Evolutionary conservation across 352 stramenopile genomes (phyloP), one percentile per base, ranked within the genome.

Genomic region (Phytopythium kandeliae): DNA sequence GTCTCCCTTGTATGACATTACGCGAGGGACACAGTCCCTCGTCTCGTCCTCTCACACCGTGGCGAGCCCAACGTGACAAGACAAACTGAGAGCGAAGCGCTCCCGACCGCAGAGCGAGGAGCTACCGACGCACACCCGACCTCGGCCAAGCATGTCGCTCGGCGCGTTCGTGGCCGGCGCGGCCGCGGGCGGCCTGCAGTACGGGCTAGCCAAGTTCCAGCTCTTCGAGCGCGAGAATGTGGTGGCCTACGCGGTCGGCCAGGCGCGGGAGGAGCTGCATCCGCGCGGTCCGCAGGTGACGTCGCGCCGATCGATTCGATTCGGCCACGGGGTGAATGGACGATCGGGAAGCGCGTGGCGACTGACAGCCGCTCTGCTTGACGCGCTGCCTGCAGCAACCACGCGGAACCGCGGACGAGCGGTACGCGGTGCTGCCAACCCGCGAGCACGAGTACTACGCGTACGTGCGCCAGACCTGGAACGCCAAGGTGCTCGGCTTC

Each of bases 371-470:
- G 44, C 11, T 30, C 55, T 46, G 19, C 48, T 31, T 31, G 25
- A 19, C n/a, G 42, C 12, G 15, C 21, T 47, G 22, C 26, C 46
- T 9, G 30, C 47, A 74, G 66, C 35, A 54, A 1, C 62, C 66
- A 40, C 28, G 5, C 5, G 69, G 42, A 44, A 45, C 49, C 12
- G 58, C 37, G 37, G 49, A 83, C 48, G 62, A 82, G 55, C 69
- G 78, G 38, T 91, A 91, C 58, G 73, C 75, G 48, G 46, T 71
- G 33, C 54, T 91, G 51, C 77, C 73, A 28, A 85, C 69, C 60
- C 75, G 65, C 28, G 80, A 91, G 63, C 80, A 91, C 59, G 80
- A 89, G 69, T 91, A 88, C 65, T 91, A 91, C 64, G 85, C 77
- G 66, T 71, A 65, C 61, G 51, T 89, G 38, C 77, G 80, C 43